Conservation (phyloP, 2,329 filamentous ascomycete genomes). For the Lachnellula willkommii region DNA sequence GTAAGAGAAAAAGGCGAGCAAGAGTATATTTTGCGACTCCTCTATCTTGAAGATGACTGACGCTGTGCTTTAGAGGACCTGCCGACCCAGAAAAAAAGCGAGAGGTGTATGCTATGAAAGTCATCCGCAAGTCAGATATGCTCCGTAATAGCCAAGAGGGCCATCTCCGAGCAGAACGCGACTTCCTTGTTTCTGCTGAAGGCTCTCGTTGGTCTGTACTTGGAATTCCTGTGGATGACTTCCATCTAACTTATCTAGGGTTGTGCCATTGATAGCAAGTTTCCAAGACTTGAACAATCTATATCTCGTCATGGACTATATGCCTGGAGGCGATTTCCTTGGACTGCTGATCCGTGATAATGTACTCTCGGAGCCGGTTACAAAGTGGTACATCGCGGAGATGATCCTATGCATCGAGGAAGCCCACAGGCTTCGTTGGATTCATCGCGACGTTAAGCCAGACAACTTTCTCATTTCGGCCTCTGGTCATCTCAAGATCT, state of each 20-base stretch:
- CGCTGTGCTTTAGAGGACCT: background rate
- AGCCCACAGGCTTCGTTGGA: constrained; percentile 65
- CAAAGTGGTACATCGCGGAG: constrained; percentile 86
- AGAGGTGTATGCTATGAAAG: constrained; percentile 90
- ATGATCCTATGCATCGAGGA: constrained; percentile 78
- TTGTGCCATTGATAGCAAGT: constrained; percentile 79
- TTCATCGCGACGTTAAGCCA: constrained; percentile 93
- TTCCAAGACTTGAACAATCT: constrained; percentile 82
- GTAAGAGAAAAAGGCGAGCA: constrained; percentile 59
- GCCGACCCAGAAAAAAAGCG: constrained; percentile 30
- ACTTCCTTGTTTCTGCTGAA: constrained; percentile 84
- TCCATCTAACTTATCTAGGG: constrained; percentile 43
- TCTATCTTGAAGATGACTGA: background rate
- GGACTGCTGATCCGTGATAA: constrained; percentile 81
- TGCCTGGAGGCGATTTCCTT: constrained; percentile 93
- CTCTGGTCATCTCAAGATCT: constrained; percentile 88
- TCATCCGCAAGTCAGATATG: constrained; percentile 93
- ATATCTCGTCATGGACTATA: constrained; percentile 97
- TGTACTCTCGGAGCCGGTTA: constrained; percentile 69
- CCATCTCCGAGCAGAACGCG: constrained; percentile 83
- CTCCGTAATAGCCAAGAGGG: constrained; percentile 85
- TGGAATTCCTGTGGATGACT: background rate
- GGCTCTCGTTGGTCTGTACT: constrained; percentile 66
- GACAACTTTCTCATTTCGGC: constrained; percentile 93
- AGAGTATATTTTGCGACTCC: constrained; percentile 10